Evolutionary conservation across 2,329 filamentous ascomycete genomes (phyloP), one percentile per base, ranked within the genome.

Genomic region (Xylogone sp.): DNA sequence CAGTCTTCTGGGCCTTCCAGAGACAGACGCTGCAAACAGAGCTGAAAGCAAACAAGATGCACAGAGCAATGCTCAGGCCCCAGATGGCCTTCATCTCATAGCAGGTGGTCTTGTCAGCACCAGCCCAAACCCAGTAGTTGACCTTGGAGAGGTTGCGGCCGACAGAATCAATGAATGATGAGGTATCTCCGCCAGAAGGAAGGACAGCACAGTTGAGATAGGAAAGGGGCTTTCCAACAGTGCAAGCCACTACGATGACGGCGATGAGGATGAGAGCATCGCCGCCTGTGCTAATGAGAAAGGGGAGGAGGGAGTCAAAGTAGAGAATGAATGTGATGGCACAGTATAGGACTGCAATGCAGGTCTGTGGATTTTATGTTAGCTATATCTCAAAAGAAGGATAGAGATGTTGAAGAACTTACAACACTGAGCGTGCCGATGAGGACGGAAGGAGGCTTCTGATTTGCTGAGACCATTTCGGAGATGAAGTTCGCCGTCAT

Each of bases 71-170:
- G 67, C 83, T 82, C 54, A 96, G 71, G 1, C 90, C 91, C 92
- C 91, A 96, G 58, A 94, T 82, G 16, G 87, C 82, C 77, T 96
- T 95, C 68, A 91, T 84, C 74, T 94, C 84, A 63, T 85, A 83
- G 73, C 92, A 97, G 50, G 88, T 87, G 18, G 79, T 68, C 67
- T 76, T 76, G 59, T 75, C 76, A 3, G 75, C 72, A 50, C 75
- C 75, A 20, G 77, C 74, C 69, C 79, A 79, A 43, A 73, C 65
- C 48, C 75, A 67, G 62, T 74, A 76, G 56, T 70, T 71, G 29
- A 69, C 60, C 53, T 71, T 69, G 51, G 69, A 65, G 57, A 77
- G 71, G 62, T 69, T 68, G 56, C 68, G 67, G 19, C 74, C 69
- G 4, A 74, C 71, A 6, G 62, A 59, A 50, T 70, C 65, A 51